Conservation (phyloP, 768 basidiomycete species). For the Boletus tomentosulus region DNA sequence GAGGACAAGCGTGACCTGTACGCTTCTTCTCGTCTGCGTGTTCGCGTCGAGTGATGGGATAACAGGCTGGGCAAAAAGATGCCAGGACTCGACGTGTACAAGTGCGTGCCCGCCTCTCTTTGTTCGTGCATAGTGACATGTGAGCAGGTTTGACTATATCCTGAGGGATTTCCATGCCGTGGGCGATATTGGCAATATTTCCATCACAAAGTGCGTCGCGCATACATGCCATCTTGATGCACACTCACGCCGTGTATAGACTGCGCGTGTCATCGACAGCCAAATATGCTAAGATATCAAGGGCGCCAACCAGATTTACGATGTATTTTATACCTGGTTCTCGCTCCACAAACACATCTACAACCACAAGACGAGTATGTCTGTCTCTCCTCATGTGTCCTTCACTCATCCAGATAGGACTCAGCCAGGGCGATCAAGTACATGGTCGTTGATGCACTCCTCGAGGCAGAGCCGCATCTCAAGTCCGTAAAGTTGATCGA, state of each 20-base stretch:
- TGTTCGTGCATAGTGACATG: neutral
- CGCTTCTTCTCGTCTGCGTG: constrained; percentile 17
- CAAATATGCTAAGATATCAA: constrained; percentile 82
- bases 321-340: constrained; percentile 70
- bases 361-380: constrained; percentile 64
- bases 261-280: constrained; percentile 68
- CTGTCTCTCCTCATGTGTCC: neutral
- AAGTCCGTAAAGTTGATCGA: constrained; percentile 54
- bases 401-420: neutral
- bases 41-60: neutral
- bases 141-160: constrained; percentile 74
- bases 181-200: constrained; percentile 55
- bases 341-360: constrained; percentile 80
- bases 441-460: constrained; percentile 78
- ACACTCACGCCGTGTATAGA: constrained; percentile 33
- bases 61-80: constrained; percentile 47
- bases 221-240: neutral
- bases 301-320: constrained; percentile 70
- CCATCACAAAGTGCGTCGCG: constrained; percentile 40
- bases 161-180: constrained; percentile 68
- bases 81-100: constrained; percentile 79
- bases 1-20: constrained; percentile 49
- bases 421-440: constrained; percentile 74
- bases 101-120: constrained; percentile 37
- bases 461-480: constrained; percentile 60